Percentiles rank a stretch among this genome's conserved stretches.
These are phyloP conservation scores for Triglochin maritima DNA, from an alignment of 106 monocot species.

Conservation along the genomic window DNA sequence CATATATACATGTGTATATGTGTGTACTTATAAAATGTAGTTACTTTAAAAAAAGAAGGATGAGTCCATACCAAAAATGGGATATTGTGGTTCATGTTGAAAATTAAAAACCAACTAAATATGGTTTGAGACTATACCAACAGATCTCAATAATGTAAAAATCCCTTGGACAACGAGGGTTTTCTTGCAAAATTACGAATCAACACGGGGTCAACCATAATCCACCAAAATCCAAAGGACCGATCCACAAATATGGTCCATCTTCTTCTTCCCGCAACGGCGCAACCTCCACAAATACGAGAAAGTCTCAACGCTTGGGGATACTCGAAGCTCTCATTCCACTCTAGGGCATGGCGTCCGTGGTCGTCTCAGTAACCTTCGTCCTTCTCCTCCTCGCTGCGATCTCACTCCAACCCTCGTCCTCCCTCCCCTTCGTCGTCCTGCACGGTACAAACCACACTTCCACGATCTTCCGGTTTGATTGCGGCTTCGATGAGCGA, in stretches of 20 bases:
- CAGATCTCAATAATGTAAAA: too few relatives aligned
- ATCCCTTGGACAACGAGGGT: too few relatives aligned
- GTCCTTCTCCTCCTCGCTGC: constrained; percentile 5
- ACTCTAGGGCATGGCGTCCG: constrained; percentile 2
- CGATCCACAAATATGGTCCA: not conserved
- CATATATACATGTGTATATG: too few relatives aligned
- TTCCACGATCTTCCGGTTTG: not conserved
- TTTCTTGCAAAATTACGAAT: too few relatives aligned
- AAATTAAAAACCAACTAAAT: too few relatives aligned
- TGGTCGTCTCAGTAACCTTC: not conserved
- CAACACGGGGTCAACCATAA: too few relatives aligned
- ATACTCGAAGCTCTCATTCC: not conserved
- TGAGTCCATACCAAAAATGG: too few relatives aligned
- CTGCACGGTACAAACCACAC: constrained; percentile 26
- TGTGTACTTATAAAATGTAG: too few relatives aligned
- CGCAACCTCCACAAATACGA: not conserved
- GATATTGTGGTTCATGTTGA: too few relatives aligned
- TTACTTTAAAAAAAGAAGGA: too few relatives aligned
- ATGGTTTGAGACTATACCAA: too few relatives aligned
- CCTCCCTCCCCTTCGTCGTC: constrained; percentile 40
- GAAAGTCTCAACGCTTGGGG: not conserved
- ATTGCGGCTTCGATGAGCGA: not conserved
- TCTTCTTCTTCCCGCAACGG: too few relatives aligned
- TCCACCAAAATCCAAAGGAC: not conserved
- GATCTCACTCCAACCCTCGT: constrained; percentile 9